phyloP scores from a whole-genome alignment of 345 rosid genomes.

The Jatropha curcas region DNA sequence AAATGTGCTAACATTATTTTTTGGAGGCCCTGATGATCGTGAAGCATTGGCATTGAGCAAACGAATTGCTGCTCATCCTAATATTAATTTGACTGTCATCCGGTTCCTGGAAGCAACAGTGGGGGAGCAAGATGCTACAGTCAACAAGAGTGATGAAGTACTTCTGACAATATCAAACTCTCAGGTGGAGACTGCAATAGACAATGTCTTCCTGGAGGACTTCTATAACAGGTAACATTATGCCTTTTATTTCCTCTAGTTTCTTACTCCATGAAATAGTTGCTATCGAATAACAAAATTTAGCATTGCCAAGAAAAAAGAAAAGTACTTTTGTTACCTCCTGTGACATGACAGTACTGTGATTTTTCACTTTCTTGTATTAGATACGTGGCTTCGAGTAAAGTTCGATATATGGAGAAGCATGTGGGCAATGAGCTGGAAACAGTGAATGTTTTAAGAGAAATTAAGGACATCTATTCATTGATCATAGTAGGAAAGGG shows the following conservation, averaged over 20 bases:
- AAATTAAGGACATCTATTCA: conserved; percentile 53
- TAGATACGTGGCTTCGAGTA: conserved; percentile 61
- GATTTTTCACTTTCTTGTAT: neutral
- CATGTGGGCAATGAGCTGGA: conserved; percentile 43
- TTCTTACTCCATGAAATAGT: no score
- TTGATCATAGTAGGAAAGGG: conserved; percentile 71
- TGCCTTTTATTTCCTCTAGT: no score
- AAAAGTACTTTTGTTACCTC: neutral
- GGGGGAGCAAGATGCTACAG: neutral
- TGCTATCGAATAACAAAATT: no score
- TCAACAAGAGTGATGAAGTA: conserved; percentile 31
- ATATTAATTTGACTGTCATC: conserved; percentile 54
- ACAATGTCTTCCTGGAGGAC: conserved; percentile 52
- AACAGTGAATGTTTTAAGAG: conserved; percentile 49
- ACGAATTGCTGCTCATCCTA: conserved; percentile 50
- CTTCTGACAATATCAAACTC: conserved; percentile 43
- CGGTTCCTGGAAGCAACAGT: conserved; percentile 39
- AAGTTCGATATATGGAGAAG: conserved; percentile 60
- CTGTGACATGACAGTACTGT: neutral
- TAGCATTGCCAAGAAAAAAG: no score
- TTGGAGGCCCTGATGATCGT: conserved; percentile 92
- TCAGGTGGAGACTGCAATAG: conserved; percentile 42
- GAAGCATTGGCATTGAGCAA: conserved; percentile 80
- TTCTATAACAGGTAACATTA: conserved; percentile 52
- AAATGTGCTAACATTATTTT: conserved; percentile 65